phyloP scores from a whole-genome alignment of 2,329 filamentous ascomycete genomes.

The Aspergillus floridensis region DNA sequence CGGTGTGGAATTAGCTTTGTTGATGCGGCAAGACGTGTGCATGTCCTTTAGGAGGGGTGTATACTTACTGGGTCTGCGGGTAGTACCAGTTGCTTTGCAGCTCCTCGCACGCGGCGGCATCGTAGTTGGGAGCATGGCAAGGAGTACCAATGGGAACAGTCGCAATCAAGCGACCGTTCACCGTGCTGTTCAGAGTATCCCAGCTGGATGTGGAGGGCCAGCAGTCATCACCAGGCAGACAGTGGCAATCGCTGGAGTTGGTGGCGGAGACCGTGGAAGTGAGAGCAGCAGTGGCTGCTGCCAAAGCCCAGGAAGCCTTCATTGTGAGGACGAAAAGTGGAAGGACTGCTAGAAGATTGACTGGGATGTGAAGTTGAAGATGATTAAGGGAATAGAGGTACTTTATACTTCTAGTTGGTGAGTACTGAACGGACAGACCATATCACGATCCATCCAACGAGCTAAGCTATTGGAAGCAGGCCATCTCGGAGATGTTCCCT shows the following conservation, averaged over 20 bases:
- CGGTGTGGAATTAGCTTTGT: not conserved
- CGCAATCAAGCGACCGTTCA: conserved; percentile 37
- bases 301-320: conserved; percentile 24
- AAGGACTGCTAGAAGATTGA: not conserved
- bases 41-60: conserved; percentile 3
- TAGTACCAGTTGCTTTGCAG: conserved; percentile 26
- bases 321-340: conserved; percentile 18
- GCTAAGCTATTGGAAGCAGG: not conserved
- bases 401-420: not conserved
- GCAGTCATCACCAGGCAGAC: conserved; percentile 37
- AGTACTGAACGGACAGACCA: not conserved
- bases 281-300: conserved; percentile 14
- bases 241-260: conserved; percentile 19
- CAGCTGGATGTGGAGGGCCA: conserved; percentile 38
- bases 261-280: conserved; percentile 10
- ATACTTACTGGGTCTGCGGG: conserved; percentile 27
- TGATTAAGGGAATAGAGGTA: not conserved
- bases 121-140: conserved; percentile 34
- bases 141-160: conserved; percentile 40
- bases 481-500: conserved; percentile 25
- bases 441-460: not conserved
- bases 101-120: conserved; percentile 19
- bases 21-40: not conserved
- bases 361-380: not conserved
- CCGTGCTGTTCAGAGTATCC: conserved; percentile 36